These are phyloP conservation scores for Pisolithus sp. DNA, from an alignment of 768 basidiomycete species.

Conservation along the genomic window DNA sequence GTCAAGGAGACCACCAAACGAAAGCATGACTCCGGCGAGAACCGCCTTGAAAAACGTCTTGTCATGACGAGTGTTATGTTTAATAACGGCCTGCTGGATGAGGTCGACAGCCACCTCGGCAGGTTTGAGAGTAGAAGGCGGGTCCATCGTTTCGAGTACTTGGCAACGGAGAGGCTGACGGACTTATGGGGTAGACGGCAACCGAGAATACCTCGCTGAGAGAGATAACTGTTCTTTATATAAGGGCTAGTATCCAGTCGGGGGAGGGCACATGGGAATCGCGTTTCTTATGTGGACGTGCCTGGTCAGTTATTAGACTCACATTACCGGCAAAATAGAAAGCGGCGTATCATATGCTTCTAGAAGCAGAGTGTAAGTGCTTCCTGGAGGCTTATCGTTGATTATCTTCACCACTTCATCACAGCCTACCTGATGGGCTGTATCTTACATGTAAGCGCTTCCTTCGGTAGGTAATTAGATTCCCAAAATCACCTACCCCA, in stretches of 20 bases:
- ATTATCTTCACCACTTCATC: too few relatives aligned
- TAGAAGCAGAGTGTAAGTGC: too few relatives aligned
- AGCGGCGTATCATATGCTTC: too few relatives aligned
- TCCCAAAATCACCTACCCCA: too few relatives aligned
- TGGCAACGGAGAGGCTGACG: not conserved
- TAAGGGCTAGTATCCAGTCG: slow-evolving; percentile 15
- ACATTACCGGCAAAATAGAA: not conserved
- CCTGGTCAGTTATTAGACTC: not conserved
- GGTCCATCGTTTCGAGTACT: slow-evolving; percentile 12
- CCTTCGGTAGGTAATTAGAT: too few relatives aligned
- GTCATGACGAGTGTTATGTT: slow-evolving; percentile 59
- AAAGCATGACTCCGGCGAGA: slow-evolving; percentile 65
- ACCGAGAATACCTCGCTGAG: not conserved
- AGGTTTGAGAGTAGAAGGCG: slow-evolving; percentile 49
- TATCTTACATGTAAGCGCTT: too few relatives aligned
- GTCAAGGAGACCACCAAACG: slow-evolving; percentile 63
- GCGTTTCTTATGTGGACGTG: not conserved
- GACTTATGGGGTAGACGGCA: slow-evolving; percentile 3
- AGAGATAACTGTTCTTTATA: slow-evolving; percentile 4
- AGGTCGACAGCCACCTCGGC: slow-evolving; percentile 51
- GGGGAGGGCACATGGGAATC: not conserved
- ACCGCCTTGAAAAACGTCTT: slow-evolving; percentile 67
- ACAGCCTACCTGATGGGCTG: too few relatives aligned
- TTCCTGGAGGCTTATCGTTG: too few relatives aligned
- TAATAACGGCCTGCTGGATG: slow-evolving; percentile 50